Base-by-base conservation (phyloP, 495 filamentous ascomycete species). In the Talaromyces wortmannii region DNA sequence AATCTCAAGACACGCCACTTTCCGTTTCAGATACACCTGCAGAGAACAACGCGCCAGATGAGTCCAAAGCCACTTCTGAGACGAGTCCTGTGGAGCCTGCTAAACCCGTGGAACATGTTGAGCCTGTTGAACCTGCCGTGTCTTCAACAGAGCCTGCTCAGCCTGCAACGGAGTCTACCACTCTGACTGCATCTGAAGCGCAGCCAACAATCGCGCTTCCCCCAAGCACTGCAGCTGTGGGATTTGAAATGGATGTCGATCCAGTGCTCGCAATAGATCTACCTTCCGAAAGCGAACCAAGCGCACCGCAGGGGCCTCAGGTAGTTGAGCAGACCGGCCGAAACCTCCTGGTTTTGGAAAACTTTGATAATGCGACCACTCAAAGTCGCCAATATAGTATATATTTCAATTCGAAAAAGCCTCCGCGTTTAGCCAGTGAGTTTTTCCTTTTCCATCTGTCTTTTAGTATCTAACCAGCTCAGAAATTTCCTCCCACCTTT, bases 401-500 rank as follows among this genome's bases (percentile, higher is more conserved):
- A 42, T 78, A 76, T 56, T 78, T 80, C 60, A 79, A 79, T 54
- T 67, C 76, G 23, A 78, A 74, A 57, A 76, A 78, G 59, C 73
- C 74, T 48, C 69, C 74, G 13, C 65, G 74, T 45, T 63, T 76
- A 46, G 70, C 76, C 31, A 78, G 77, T 80, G 72, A 29, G 77
- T 76, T 48, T 23, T 46, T 29, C 46, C 16, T 45, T 40, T 45
- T 52, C 15, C 53, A 45, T 52, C 18, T 50, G 31, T n/a, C 29
- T 56, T 58, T 55, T 55, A 32, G 32, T 58, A 51, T 48, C 59
- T 60, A 61, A 69, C 55, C 55, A 55, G 40, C 49, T 17, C 43
- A 76, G 73, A 78, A 66, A 75, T 75, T 50, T 75, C 74, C 16
- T 72, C 64, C 65, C 78, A 67, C 65, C 76, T 85, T 48, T 95